These are phyloP conservation scores for Rhynchosporium secalis DNA, from an alignment of 2,329 filamentous ascomycete genomes.

Conservation along the genomic window DNA sequence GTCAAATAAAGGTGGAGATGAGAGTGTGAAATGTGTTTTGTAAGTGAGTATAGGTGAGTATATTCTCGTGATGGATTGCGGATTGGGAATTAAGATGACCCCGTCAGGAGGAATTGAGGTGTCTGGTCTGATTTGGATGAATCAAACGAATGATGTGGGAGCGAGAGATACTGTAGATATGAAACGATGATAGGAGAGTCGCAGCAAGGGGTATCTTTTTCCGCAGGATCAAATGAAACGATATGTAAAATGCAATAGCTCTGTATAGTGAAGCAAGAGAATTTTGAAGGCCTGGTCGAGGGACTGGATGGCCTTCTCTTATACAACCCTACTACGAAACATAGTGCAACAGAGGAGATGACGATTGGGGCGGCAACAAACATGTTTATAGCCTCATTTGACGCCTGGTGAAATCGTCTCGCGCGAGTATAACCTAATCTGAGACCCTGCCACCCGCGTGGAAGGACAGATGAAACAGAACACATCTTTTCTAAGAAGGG, in stretches of 20 bases:
- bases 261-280: conserved; percentile 28
- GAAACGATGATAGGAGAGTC: conserved; percentile 29
- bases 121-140: background rate
- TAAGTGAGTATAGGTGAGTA: background rate
- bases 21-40: conserved; percentile 9
- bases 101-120: conserved; percentile 33
- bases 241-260: conserved; percentile 27
- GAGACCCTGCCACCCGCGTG: conserved; percentile 21
- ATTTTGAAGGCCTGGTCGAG: conserved; percentile 23
- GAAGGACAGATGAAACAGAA: conserved; percentile 20
- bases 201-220: conserved; percentile 29
- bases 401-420: conserved; percentile 25
- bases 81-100: conserved; percentile 34
- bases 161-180: conserved; percentile 25
- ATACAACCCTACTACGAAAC: conserved; percentile 30
- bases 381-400: conserved; percentile 33
- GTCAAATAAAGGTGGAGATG: conserved; percentile 12
- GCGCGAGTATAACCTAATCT: conserved; percentile 27
- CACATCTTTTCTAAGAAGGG: conserved; percentile 8
- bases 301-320: conserved; percentile 33
- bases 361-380: conserved; percentile 28
- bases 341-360: conserved; percentile 24
- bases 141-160: conserved; percentile 29
- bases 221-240: background rate
- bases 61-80: conserved; percentile 13